Evolutionary conservation across 768 basidiomycete species (phyloP).

Genomic region (Clitopilus passeckerianus): DNA sequence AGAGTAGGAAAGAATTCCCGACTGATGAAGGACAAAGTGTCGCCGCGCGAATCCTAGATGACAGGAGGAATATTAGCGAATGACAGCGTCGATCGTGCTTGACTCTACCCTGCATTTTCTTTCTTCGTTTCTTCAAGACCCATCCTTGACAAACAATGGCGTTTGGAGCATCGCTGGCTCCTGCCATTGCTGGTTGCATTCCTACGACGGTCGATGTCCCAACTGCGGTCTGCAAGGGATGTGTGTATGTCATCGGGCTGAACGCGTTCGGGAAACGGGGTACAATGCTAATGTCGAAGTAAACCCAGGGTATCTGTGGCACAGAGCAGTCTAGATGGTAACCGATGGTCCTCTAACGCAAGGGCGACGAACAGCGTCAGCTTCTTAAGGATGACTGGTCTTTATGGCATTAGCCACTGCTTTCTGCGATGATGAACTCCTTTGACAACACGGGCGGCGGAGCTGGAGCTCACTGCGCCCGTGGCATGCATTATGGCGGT

Average conservation of each 20-base stretch:
- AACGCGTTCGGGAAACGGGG: neutral
- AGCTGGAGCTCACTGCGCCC: neutral
- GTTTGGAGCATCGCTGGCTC: neutral
- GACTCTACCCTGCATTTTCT: conserved; percentile 77
- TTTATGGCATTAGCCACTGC: neutral
- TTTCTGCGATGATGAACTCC: neutral
- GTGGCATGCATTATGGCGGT: neutral
- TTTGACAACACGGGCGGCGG: neutral
- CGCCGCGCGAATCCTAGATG: conserved; percentile 75
- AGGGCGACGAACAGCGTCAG: neutral
- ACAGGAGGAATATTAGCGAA: neutral
- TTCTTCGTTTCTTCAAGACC: conserved; percentile 82
- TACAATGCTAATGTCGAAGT: neutral
- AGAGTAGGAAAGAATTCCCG: conserved; percentile 71
- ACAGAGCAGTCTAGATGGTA: neutral
- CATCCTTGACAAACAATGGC: conserved; percentile 56
- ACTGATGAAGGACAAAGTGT: conserved; percentile 67
- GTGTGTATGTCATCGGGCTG: neutral
- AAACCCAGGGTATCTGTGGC: neutral
- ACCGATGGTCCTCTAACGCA: neutral
- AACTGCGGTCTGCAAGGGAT: neutral
- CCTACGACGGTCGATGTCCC: neutral
- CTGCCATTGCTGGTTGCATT: neutral
- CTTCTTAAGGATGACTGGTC: neutral
- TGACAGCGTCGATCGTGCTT: neutral